These are phyloP conservation scores for Rhodofomes roseus DNA, from an alignment of 1,284 basidiomycete genomes.

Conservation along the genomic window DNA sequence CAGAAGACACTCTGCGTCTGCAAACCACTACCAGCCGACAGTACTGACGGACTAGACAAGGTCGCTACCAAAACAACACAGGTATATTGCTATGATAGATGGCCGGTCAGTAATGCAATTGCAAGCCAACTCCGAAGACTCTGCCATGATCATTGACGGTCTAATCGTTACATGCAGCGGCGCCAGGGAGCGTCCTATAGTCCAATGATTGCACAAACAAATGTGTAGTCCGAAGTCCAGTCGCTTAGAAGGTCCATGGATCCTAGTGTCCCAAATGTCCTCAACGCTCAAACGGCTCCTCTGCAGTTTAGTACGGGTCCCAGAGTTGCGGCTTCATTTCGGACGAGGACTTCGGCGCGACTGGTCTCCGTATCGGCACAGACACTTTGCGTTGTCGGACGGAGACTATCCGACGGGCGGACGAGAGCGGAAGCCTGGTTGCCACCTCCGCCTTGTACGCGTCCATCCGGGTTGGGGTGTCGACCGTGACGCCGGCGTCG, in stretches of 20 bases:
- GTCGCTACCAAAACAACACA: no score
- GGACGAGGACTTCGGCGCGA: background rate
- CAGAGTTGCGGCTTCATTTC: background rate
- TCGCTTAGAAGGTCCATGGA: background rate
- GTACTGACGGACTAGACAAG: no score
- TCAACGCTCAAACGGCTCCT: background rate
- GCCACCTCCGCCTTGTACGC: background rate
- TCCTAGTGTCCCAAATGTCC: background rate
- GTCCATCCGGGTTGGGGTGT: background rate
- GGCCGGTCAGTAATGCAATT: no score
- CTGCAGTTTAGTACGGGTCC: background rate
- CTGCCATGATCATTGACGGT: no score
- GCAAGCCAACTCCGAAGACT: no score
- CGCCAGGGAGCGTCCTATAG: background rate
- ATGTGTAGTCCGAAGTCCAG: background rate
- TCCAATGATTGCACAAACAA: background rate
- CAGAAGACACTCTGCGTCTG: no score
- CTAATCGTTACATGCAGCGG: background rate
- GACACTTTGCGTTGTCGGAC: background rate
- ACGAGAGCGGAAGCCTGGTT: background rate
- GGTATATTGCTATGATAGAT: no score
- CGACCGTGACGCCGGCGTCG: background rate
- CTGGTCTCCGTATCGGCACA: background rate
- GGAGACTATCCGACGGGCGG: background rate
- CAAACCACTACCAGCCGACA: no score